Conservation (phyloP, 345 rosid genomes). For the Arabidopsis arenosa region DNA sequence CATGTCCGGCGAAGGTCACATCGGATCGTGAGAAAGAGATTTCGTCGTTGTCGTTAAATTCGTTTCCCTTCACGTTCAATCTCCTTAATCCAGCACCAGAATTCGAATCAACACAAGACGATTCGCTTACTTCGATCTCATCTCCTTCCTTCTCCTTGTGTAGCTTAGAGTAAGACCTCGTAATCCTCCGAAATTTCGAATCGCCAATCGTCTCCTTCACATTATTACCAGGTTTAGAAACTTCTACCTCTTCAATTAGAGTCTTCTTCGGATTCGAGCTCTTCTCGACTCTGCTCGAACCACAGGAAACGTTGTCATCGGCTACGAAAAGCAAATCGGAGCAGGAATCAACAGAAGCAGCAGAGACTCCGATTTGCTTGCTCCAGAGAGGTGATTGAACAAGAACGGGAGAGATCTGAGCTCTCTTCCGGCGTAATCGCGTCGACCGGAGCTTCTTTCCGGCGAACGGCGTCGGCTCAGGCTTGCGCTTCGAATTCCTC, state of each 20-base stretch:
- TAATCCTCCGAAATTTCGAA: slow-evolving; percentile 51
- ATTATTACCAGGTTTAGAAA: slow-evolving; percentile 34
- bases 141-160: slow-evolving; percentile 45
- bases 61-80: slow-evolving; percentile 31
- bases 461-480: slow-evolving; percentile 37
- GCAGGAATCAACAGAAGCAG: slow-evolving; percentile 51
- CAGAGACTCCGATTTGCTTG: slow-evolving; percentile 35
- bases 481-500: slow-evolving; percentile 42
- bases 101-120: slow-evolving; percentile 59
- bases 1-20: slow-evolving; percentile 51
- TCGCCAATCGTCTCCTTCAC: slow-evolving; percentile 40
- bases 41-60: slow-evolving; percentile 33
- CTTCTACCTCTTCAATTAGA: slow-evolving; percentile 44
- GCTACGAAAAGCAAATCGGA: slow-evolving; percentile 45
- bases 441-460: slow-evolving; percentile 63
- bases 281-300: slow-evolving; percentile 51
- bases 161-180: slow-evolving; percentile 55
- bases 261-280: slow-evolving; percentile 50
- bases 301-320: slow-evolving; percentile 55
- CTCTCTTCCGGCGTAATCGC: slow-evolving; percentile 55
- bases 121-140: slow-evolving; percentile 60
- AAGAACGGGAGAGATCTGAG: slow-evolving; percentile 50
- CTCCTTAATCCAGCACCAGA: slow-evolving; percentile 42
- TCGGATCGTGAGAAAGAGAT: slow-evolving; percentile 53
- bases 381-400: slow-evolving; percentile 22